Evolutionary conservation across 768 basidiomycete genomes (phyloP).

Genomic region (Naematelia aurantialba): DNA sequence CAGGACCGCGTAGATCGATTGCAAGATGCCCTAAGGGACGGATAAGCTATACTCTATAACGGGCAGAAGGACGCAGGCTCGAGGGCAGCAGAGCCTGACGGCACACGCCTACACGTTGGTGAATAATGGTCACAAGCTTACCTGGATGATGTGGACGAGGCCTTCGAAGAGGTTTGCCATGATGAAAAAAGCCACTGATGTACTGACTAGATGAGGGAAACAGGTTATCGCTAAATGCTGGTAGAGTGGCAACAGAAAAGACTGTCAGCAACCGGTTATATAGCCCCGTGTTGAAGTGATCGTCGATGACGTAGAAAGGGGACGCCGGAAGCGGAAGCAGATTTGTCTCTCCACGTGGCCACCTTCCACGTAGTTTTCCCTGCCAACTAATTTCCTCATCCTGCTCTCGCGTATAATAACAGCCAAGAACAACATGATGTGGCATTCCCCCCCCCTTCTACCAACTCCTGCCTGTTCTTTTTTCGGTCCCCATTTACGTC

Average conservation of each 20-base stretch:
- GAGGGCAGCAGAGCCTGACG: too few species aligned
- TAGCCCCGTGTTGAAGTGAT: background rate
- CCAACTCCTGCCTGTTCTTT: background rate
- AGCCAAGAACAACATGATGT: too few species aligned
- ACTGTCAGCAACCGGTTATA: background rate
- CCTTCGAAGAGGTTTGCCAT: conserved; percentile 40
- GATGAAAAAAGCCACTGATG: conserved; percentile 1
- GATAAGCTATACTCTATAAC: too few species aligned
- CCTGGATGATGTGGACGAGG: conserved; percentile 29
- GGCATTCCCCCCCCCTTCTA: background rate
- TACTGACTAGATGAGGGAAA: background rate
- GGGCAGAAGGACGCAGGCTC: too few species aligned
- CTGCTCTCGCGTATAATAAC: too few species aligned
- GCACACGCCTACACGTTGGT: too few species aligned
- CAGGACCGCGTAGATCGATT: conserved; percentile 31
- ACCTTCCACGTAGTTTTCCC: too few species aligned
- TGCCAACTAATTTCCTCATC: too few species aligned
- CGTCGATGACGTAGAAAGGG: conserved; percentile 2
- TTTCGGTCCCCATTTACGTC: background rate
- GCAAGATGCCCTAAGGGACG: conserved; percentile 25
- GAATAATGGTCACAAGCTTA: conserved; percentile 7
- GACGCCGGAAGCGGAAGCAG: background rate
- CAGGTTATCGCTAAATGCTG: background rate
- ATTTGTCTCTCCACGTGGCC: too few species aligned
- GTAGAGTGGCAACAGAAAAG: background rate